These are phyloP conservation scores for Penicillium crustosum DNA, from an alignment of 2,329 filamentous ascomycete species.

Conservation along the genomic window DNA sequence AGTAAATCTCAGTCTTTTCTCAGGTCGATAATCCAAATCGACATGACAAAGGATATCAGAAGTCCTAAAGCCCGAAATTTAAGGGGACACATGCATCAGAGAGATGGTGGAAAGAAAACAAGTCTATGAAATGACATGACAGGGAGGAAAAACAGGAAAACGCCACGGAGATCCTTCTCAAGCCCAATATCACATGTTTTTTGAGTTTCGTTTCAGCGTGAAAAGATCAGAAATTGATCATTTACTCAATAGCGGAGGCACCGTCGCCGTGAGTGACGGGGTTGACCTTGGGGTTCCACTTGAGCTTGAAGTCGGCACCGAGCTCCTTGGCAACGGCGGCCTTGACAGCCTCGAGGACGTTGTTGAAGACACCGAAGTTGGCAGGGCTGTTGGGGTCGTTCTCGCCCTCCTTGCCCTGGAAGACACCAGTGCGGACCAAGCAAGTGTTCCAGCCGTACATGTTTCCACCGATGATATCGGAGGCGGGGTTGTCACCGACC, in stretches of 20 bases:
- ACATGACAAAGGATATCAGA: slow-evolving; percentile 19
- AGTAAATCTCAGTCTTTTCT: slow-evolving; percentile 12
- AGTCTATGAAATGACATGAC: slow-evolving; percentile 11
- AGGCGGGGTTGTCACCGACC: slow-evolving; percentile 73
- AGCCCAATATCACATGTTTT: slow-evolving; percentile 11
- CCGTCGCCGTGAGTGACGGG: slow-evolving; percentile 59
- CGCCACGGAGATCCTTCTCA: slow-evolving; percentile 11
- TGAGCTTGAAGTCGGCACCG: slow-evolving; percentile 71
- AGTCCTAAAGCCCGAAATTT: slow-evolving; percentile 8
- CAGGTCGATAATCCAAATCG: slow-evolving; percentile 7
- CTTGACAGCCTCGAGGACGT: slow-evolving; percentile 70
- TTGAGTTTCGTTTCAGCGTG: slow-evolving; percentile 14
- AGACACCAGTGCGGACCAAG: slow-evolving; percentile 73
- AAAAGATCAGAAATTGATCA: slow-evolving; percentile 5
- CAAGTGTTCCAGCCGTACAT: slow-evolving; percentile 83
- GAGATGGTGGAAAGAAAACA: slow-evolving; percentile 2
- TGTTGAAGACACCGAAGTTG: slow-evolving; percentile 72
- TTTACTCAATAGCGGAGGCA: slow-evolving; percentile 57
- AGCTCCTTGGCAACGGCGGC: slow-evolving; percentile 67
- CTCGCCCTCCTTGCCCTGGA: slow-evolving; percentile 63
- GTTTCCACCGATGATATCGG: slow-evolving; percentile 74
- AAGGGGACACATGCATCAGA: slow-evolving; percentile 6
- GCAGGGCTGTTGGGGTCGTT: slow-evolving; percentile 77
- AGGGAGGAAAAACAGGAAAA: slow-evolving; percentile 3
- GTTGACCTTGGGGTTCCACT: slow-evolving; percentile 71